Evolutionary conservation across 2,329 filamentous ascomycete species (phyloP).

Genomic region (Neonectria punicea): DNA sequence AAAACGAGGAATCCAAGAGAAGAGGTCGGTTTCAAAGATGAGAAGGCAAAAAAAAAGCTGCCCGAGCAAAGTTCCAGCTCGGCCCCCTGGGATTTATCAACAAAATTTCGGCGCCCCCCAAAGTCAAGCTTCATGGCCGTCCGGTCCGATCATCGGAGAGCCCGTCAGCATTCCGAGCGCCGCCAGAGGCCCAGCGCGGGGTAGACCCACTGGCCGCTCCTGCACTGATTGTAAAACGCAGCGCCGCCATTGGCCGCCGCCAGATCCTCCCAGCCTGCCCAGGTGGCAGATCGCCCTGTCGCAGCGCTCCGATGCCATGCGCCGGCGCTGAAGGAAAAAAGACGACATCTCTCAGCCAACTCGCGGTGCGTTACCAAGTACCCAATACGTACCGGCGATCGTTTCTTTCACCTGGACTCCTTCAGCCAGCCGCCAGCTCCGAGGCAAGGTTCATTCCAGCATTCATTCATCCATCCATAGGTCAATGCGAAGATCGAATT

Average conservation of each 20-base stretch:
- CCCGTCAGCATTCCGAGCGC: constrained; percentile 41
- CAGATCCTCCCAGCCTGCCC: constrained; percentile 21
- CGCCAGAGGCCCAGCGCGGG: constrained; percentile 43
- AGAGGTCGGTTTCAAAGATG: constrained; percentile 16
- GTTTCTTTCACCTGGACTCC: neutral
- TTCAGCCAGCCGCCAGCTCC: neutral
- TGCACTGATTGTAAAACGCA: constrained; percentile 46
- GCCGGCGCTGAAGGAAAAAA: constrained; percentile 22
- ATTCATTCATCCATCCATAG: neutral
- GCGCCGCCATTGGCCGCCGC: constrained; percentile 36
- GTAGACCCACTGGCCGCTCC: constrained; percentile 38
- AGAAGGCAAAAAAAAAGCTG: constrained; percentile 25
- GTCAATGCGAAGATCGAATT: neutral
- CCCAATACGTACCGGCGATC: constrained; percentile 1
- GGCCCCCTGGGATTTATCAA: constrained; percentile 41
- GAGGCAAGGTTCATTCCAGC: too few species aligned
- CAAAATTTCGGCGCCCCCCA: constrained; percentile 38
- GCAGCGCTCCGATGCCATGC: constrained; percentile 41
- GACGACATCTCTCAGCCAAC: constrained; percentile 15
- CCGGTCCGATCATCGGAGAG: constrained; percentile 47
- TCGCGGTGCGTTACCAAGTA: constrained; percentile 11
- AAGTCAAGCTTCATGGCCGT: constrained; percentile 41
- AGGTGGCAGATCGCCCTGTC: constrained; percentile 33
- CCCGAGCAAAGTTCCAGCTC: constrained; percentile 29
- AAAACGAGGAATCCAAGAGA: constrained; percentile 9